Percentiles rank a stretch among this genome's conserved stretches.
These are phyloP conservation scores for Septoria linicola DNA, from an alignment of 2,329 filamentous ascomycete genomes.

Conservation along the genomic window DNA sequence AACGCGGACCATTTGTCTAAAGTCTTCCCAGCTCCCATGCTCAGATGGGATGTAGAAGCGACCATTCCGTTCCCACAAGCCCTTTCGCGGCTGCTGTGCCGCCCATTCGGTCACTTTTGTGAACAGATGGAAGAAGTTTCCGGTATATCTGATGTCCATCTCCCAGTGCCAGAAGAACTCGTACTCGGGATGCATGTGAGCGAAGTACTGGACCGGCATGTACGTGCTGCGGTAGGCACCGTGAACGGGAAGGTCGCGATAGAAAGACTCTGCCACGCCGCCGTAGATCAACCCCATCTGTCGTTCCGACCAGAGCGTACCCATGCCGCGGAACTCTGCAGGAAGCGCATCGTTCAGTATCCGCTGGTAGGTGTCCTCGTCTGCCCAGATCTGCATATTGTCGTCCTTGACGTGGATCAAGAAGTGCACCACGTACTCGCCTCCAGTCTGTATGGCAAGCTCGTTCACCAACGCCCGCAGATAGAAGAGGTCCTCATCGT, in stretches of 20 bases:
- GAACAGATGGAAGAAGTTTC: slow-evolving; percentile 82
- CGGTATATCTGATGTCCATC: slow-evolving; percentile 87
- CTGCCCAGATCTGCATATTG: slow-evolving; percentile 76
- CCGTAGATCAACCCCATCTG: slow-evolving; percentile 57
- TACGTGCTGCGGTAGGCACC: slow-evolving; percentile 72
- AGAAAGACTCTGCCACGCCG: slow-evolving; percentile 50
- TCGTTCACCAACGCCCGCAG: slow-evolving; percentile 79
- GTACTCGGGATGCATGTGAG: slow-evolving; percentile 82
- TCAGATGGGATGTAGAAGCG: slow-evolving; percentile 73
- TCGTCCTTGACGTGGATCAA: slow-evolving; percentile 81
- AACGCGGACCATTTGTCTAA: slow-evolving; percentile 62
- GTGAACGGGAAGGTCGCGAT: slow-evolving; percentile 64
- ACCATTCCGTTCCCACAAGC: slow-evolving; percentile 74
- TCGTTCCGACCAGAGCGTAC: slow-evolving; percentile 53
- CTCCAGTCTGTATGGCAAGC: slow-evolving; percentile 71
- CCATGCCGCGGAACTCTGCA: slow-evolving; percentile 52
- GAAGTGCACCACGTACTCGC: slow-evolving; percentile 80
- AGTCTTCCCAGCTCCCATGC: slow-evolving; percentile 72
- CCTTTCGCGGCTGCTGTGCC: slow-evolving; percentile 64
- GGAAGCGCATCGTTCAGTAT: slow-evolving; percentile 56
- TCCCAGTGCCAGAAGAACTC: slow-evolving; percentile 95
- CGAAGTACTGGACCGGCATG: slow-evolving; percentile 94
- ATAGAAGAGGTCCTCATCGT: slow-evolving; percentile 76
- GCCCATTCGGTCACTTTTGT: slow-evolving; percentile 66
- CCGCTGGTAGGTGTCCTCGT: slow-evolving; percentile 68